Base-by-base conservation (phyloP, 2,329 filamentous ascomycete genomes). In the Penicillium sp. region DNA sequence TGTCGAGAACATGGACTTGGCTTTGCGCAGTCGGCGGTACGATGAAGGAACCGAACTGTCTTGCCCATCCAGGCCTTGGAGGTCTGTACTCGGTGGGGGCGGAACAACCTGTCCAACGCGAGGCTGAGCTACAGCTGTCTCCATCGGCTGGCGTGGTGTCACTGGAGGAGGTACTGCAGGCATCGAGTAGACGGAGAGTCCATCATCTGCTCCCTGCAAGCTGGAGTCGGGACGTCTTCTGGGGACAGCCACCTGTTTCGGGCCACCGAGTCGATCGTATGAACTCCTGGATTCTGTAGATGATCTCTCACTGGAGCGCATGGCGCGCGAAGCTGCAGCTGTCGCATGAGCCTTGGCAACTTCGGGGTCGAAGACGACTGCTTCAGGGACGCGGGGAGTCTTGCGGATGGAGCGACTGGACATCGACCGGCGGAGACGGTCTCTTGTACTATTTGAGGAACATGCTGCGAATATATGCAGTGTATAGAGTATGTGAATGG, bases 1-100 rank as follows among this genome's bases (percentile, higher is more conserved):
- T 2, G 71, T 67, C 6, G 66, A 66, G 44, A 74, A 73, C 71
- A 75, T 72, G n/a, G 74, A 76, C 47, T 68, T 72, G 6, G 73
- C 65, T 51, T 71, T 75, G 26, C 70, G 69, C 24, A 76, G 62
- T 41, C 65, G 69, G 20, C 72, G 67, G 50, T 73, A 75, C 1
- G 73, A 75, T 4, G 73, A 76, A 22, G 73, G 72, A 36, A 65
- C 51, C 14, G 69, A 70, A 26, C 67, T 60, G 36, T 69, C 63
- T 6, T 62, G 59, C 18, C 64, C 61, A 51, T 68, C 69, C 22
- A 70, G 48, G 0, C 60, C 65, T 18, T 56, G 51, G 29, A 61
- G 62, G 49, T 69, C 66, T 28, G 38, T 64, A 40, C 63, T 65
- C 8, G 62, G 56, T 1, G 59, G 31, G 11, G 31, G 57, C 14